A percentile compares a stretch with the other conserved stretches of the same genome.
Conservation (phyloP, 1,139 yeast genomes). For the Lodderomyces parapsilosis region DNA sequence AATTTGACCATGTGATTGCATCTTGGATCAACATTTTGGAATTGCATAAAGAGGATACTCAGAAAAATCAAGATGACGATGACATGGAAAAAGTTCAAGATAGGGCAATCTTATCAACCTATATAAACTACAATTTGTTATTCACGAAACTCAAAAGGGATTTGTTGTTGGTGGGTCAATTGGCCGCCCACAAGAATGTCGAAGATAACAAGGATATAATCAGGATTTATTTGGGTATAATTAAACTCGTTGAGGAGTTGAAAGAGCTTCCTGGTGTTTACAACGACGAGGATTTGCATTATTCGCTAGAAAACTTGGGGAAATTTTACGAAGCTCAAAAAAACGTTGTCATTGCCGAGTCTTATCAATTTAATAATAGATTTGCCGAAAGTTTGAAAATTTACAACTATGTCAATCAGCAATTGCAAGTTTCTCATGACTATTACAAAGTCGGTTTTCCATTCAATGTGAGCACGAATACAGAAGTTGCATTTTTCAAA, state of each 20-base stretch:
- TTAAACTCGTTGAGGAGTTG: constrained; percentile 52
- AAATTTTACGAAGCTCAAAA: constrained; percentile 48
- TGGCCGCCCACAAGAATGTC: constrained; percentile 22
- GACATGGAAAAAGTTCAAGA: constrained; percentile 62
- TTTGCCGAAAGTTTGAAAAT: constrained; percentile 58
- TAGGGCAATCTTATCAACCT: constrained; percentile 73
- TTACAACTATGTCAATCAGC: constrained; percentile 32
- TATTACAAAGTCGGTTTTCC: constrained; percentile 37
- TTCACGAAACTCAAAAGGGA: constrained; percentile 75
- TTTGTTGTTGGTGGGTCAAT: constrained; percentile 42
- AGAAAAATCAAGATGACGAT: constrained; percentile 42
- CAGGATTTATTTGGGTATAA: constrained; percentile 50
- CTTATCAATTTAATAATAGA: constrained; percentile 46
- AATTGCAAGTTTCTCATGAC: constrained; percentile 14
- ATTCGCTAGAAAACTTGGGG: constrained; percentile 51
- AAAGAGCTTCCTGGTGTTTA: constrained; percentile 88
- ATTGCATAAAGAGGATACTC: constrained; percentile 50
- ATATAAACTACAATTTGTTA: constrained; percentile 65
- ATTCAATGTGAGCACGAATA: constrained; percentile 35
- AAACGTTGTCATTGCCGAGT: constrained; percentile 45
- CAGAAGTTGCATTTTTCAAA: constrained; percentile 30
- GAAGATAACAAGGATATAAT: constrained; percentile 44
- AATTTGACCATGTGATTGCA: constrained; percentile 32
- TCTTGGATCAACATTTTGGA: constrained; percentile 42
- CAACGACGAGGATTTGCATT: constrained; percentile 69